Conservation (phyloP, 1,284 basidiomycete species). For the Heterobasidion parviporum region DNA sequence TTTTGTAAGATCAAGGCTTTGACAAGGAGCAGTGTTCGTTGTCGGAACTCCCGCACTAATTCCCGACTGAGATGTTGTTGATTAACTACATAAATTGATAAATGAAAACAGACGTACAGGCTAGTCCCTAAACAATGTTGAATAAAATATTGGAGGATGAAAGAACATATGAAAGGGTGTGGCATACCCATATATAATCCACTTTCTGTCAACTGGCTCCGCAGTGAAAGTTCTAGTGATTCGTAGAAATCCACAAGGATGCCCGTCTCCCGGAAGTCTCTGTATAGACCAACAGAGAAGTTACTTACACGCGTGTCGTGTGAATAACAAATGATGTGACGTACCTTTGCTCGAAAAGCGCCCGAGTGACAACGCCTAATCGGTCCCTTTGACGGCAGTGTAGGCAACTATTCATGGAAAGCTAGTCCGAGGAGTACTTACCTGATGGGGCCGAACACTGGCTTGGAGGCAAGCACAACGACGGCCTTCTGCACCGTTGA, state of each 20-base stretch:
- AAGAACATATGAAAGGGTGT: constrained; percentile 1
- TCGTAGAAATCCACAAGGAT: constrained; percentile 81
- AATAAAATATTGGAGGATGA: constrained; percentile 1
- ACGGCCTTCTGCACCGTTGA: constrained; percentile 98
- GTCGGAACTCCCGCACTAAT: constrained; percentile 89
- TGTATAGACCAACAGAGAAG: constrained; percentile 15
- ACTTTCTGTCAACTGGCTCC: constrained; percentile 70
- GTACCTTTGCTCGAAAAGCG: constrained; percentile 78
- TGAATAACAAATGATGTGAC: background rate
- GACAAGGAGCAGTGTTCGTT: constrained; percentile 88
- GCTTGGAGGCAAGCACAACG: constrained; percentile 86
- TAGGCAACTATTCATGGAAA: no score
- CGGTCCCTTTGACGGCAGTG: constrained; percentile 54
- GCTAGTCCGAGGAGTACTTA: constrained; percentile 18
- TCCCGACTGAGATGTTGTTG: constrained; percentile 52
- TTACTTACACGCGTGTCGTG: background rate
- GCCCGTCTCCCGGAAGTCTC: constrained; percentile 77
- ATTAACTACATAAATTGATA: constrained; percentile 4
- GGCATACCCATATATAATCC: constrained; percentile 78
- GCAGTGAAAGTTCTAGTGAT: constrained; percentile 61
- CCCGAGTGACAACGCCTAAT: constrained; percentile 91
- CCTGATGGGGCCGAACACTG: constrained; percentile 84
- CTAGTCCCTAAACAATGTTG: constrained; percentile 58
- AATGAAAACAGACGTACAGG: constrained; percentile 39
- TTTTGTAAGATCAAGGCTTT: constrained; percentile 94